Evolutionary conservation across 768 basidiomycete species (phyloP).

Genomic region (Mycena vitilis): DNA sequence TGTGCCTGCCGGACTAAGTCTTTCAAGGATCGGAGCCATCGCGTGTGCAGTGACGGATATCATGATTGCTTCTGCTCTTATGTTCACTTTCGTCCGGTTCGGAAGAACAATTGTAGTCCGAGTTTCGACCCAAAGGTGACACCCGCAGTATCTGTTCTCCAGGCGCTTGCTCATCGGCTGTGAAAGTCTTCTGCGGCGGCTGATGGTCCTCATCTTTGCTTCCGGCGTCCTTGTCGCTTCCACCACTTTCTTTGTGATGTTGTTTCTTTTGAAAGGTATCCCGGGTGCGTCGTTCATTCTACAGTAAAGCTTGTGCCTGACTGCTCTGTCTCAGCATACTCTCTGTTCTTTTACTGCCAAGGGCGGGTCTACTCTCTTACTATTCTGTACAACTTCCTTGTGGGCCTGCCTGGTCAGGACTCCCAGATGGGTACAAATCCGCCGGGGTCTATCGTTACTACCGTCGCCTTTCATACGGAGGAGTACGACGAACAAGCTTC

Average conservation of each 20-base stretch:
- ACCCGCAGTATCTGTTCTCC: not conserved
- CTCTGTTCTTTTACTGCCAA: slow-evolving; percentile 17
- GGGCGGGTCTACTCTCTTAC: slow-evolving; percentile 17
- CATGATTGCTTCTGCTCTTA: not conserved
- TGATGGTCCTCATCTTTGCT: slow-evolving; percentile 5
- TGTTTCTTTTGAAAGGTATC: not conserved
- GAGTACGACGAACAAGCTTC: too few relatives aligned
- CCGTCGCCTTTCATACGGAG: too few relatives aligned
- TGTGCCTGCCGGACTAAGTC: not conserved
- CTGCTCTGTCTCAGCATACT: slow-evolving; percentile 1
- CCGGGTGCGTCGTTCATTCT: slow-evolving; percentile 1
- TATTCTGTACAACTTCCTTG: slow-evolving; percentile 4
- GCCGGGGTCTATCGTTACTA: too few relatives aligned
- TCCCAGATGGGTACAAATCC: not conserved
- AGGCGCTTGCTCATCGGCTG: not conserved
- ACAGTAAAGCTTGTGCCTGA: not conserved
- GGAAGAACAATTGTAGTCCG: not conserved
- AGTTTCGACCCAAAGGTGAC: slow-evolving; percentile 5
- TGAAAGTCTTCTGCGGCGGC: slow-evolving; percentile 12
- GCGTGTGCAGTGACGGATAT: slow-evolving; percentile 3
- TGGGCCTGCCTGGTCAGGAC: not conserved
- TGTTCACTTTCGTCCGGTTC: slow-evolving; percentile 9
- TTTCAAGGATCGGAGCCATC: slow-evolving; percentile 5
- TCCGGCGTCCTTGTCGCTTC: slow-evolving; percentile 16
- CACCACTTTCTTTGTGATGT: slow-evolving; percentile 8